Evolutionary conservation across 2,329 filamentous ascomycete species (phyloP), one percentile per base, ranked within the genome.

Genomic region (Xylariaceae sp.): DNA sequence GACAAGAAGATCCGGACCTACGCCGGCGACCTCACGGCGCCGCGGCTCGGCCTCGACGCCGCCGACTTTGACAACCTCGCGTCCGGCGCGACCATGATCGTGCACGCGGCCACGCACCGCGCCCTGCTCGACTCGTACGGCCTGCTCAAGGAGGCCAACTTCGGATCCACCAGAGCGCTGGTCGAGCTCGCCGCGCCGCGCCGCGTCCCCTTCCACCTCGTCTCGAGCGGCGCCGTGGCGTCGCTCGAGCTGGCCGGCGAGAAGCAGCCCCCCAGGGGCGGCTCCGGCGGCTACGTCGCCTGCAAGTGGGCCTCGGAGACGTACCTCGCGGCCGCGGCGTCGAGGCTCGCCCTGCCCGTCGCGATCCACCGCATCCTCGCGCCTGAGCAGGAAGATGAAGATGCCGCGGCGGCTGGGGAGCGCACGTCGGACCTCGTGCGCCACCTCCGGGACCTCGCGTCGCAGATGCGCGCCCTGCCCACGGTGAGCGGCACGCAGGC

Each of bases 231-330:
- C 5, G 45, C 39, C 4, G 50, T 53, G 12, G 33, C 46, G 30
- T 66, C 80, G 31, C 67, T 83, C 17, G n/a, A n/a, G n/a, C n/a
- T n/a, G n/a, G n/a, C n/a, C n/a, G 76, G 70, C 45, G 57, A 54
- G 21, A 65, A 61, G 5, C 63, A 62, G 7, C 27, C 32, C 12
- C 42, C 52, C 0, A 37, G 35, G 1, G 42, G 53, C 29, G 50
- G 50, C 3, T 26, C 44, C 11, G 40, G 58, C 14, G 61, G 60
- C 5, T 64, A 63, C 30, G 32, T 45, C 3, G 45, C 57, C 0
- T 39, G 50, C 0, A 58, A 59, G 35, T 61, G 58, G 59, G 57
- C 45, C 1, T 49, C 46, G 31, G 60, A 64, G 40, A 19, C 32
- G 0, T 42, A 52, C 25, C 47, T 63, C 1, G 56, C 58, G 40